These are phyloP conservation scores for Arthrobotrys conoides DNA, from an alignment of 2,329 filamentous ascomycete species.

Conservation along the genomic window DNA sequence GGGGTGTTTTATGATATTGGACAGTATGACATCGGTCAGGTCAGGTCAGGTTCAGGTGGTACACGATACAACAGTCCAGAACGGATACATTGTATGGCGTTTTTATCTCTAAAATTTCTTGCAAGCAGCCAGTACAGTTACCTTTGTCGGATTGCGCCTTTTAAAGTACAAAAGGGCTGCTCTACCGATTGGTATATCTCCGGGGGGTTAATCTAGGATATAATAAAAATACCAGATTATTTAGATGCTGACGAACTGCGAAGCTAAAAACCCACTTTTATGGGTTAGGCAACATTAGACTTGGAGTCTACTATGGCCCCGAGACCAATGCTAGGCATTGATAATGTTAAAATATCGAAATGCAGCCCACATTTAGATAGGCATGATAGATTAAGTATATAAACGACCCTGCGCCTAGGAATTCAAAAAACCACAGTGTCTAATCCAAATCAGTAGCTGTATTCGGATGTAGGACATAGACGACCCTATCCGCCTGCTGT, in stretches of 20 bases:
- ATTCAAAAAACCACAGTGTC: not conserved
- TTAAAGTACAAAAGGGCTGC: not conserved
- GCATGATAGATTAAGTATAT: not conserved
- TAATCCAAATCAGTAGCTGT: constrained; percentile 63
- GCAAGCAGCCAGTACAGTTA: not conserved
- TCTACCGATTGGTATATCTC: not conserved
- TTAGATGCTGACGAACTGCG: not conserved
- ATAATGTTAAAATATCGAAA: not conserved
- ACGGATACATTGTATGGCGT: constrained; percentile 18
- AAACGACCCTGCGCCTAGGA: not conserved
- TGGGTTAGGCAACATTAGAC: not conserved
- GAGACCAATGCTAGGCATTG: not conserved
- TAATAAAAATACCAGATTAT: constrained; percentile 20
- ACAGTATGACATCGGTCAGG: no score
- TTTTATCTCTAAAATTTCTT: constrained; percentile 1
- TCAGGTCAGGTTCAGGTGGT: not conserved
- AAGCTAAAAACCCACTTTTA: not conserved
- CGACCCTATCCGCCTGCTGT: constrained; percentile 69
- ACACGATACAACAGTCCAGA: constrained; percentile 8
- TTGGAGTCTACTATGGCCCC: not conserved
- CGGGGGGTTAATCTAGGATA: constrained; percentile 20
- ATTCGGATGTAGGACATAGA: constrained; percentile 95
- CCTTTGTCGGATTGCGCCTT: not conserved
- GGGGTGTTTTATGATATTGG: not conserved
- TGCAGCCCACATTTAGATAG: not conserved